These are phyloP conservation scores for Scutellaria galericulata DNA, from an alignment of 257 asterid genomes.

Conservation along the genomic window DNA sequence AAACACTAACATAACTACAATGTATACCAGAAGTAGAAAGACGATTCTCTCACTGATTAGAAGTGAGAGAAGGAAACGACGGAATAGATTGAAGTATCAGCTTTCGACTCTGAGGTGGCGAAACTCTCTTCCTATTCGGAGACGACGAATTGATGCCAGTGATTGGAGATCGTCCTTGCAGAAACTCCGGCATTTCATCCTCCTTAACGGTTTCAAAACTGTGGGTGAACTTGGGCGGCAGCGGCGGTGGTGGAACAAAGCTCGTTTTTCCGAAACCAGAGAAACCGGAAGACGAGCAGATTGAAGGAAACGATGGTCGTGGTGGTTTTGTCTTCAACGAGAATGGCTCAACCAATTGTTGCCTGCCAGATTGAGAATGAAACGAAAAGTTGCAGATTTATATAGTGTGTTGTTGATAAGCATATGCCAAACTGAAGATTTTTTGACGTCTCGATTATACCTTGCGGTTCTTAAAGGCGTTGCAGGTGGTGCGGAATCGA, in stretches of 20 bases:
- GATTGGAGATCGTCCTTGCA: slow-evolving; percentile 57
- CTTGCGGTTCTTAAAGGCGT: slow-evolving; percentile 64
- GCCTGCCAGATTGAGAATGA: slow-evolving; percentile 33
- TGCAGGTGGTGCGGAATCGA: slow-evolving; percentile 53
- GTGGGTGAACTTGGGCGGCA: slow-evolving; percentile 54
- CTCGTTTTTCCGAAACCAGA: slow-evolving; percentile 44
- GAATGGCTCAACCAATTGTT: slow-evolving; percentile 38
- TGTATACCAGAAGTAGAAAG: not conserved
- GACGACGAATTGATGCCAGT: slow-evolving; percentile 64
- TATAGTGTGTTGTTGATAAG: not conserved
- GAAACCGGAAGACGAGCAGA: slow-evolving; percentile 47
- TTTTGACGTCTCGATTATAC: slow-evolving; percentile 36
- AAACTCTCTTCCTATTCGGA: slow-evolving; percentile 86
- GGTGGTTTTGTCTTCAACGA: slow-evolving; percentile 57
- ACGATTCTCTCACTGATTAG: slow-evolving; percentile 47
- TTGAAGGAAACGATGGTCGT: slow-evolving; percentile 53
- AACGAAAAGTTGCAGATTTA: not conserved
- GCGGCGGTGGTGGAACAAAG: slow-evolving; percentile 42
- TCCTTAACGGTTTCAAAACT: slow-evolving; percentile 52
- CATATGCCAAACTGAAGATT: not conserved
- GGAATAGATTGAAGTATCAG: slow-evolving; percentile 76
- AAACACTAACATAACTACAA: slow-evolving; percentile 30
- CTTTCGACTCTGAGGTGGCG: slow-evolving; percentile 77
- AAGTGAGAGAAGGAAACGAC: slow-evolving; percentile 71
- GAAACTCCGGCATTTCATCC: slow-evolving; percentile 73